Percentiles rank a stretch among this genome's conserved stretches.
phyloP scores from a whole-genome alignment of 352 stramenopile species.

The Pythium apleroticum region DNA sequence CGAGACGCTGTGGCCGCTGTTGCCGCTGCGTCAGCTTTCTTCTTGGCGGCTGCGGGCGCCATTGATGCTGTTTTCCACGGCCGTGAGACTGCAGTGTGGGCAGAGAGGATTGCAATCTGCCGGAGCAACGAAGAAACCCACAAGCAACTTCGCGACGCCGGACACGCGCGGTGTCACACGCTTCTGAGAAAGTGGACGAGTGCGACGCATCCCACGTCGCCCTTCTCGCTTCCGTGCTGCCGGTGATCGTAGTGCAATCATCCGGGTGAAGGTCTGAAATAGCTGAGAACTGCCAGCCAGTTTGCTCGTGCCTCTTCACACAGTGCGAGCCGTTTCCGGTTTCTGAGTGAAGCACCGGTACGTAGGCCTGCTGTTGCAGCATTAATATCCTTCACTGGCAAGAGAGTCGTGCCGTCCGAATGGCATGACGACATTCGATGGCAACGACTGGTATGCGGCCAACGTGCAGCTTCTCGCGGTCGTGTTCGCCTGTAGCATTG shows the following conservation, averaged over 20 bases:
- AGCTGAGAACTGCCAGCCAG: background rate
- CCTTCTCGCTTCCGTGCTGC: background rate
- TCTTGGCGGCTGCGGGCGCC: background rate
- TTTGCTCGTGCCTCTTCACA: background rate
- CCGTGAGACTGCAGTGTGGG: background rate
- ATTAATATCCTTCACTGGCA: too few species aligned
- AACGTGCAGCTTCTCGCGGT: slow-evolving; percentile 42
- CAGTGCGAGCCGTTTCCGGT: background rate
- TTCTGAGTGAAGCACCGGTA: background rate
- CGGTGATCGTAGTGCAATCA: background rate
- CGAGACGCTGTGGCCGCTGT: slow-evolving; percentile 8
- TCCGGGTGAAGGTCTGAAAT: background rate
- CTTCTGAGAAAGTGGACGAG: background rate
- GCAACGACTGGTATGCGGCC: slow-evolving; percentile 45
- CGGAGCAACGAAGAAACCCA: background rate
- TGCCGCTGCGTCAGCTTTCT: slow-evolving; percentile 7
- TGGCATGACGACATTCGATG: background rate
- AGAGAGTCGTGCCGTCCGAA: too few species aligned
- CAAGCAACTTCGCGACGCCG: background rate
- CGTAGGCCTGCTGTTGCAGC: too few species aligned
- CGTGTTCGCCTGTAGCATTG: slow-evolving; percentile 36
- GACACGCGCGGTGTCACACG: slow-evolving; percentile 1
- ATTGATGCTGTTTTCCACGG: background rate
- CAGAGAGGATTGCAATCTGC: background rate
- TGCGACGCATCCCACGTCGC: background rate